Evolutionary conservation across 1,139 yeast genomes (phyloP).

Genomic region (Taiozyma onychis): DNA sequence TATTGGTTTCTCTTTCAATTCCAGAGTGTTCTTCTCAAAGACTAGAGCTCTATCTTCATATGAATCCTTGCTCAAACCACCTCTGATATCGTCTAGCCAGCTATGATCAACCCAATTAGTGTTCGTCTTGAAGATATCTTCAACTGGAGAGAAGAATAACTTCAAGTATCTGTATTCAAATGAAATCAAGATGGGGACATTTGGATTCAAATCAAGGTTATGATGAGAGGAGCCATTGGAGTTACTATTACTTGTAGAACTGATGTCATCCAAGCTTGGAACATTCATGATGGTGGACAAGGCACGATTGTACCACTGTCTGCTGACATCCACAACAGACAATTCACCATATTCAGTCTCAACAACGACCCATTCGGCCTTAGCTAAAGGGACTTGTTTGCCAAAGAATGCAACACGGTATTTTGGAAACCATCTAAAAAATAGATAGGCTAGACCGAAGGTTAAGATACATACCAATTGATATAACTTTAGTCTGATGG

Average conservation of each 20-base stretch:
- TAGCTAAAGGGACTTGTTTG: constrained; percentile 58
- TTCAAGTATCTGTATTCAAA: constrained; percentile 81
- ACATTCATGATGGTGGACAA: constrained; percentile 58
- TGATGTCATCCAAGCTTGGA: constrained; percentile 23
- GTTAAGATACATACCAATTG: constrained; percentile 52
- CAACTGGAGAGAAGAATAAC: constrained; percentile 78
- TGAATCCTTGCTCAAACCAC: constrained; percentile 66
- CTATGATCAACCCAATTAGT: constrained; percentile 77
- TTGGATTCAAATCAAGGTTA: constrained; percentile 26
- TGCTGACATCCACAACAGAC: constrained; percentile 48
- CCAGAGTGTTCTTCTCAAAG: constrained; percentile 73
- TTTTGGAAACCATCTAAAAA: constrained; percentile 82
- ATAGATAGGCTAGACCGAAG: constrained; percentile 64
- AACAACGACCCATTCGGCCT: constrained; percentile 88
- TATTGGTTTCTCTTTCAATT: constrained; percentile 68
- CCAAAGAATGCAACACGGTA: constrained; percentile 69
- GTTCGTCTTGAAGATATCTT: constrained; percentile 79
- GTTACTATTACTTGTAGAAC: constrained; percentile 8
- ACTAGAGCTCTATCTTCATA: constrained; percentile 66
- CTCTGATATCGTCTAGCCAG: constrained; percentile 64
- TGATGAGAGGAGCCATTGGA: neutral
- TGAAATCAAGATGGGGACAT: constrained; percentile 59
- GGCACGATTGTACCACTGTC: constrained; percentile 61
- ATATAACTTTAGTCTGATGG: constrained; percentile 42
- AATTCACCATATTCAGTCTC: constrained; percentile 93